Evolutionary conservation across 495 filamentous ascomycete species (phyloP), one percentile per base, ranked within the genome.

Genomic region (Podospora anserina): DNA sequence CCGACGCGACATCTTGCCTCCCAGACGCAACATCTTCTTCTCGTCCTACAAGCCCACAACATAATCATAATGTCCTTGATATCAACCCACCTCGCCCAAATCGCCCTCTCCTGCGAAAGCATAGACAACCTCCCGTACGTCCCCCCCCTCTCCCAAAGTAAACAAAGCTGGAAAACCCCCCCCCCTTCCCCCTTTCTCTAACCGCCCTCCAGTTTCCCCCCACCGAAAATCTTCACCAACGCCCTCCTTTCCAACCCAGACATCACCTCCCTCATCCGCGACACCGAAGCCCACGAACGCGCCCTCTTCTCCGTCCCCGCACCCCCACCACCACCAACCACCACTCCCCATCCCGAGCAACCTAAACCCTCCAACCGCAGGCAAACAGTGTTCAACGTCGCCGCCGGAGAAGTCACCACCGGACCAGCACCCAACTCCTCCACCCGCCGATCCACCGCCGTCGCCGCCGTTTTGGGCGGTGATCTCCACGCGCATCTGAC

Each of bases 171-270:
- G 34, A 16, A 13, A 23, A 0, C 15, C 44, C 53, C 59, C 27
- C 44, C 23, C 1, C 1, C 0, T 5, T 28, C 53, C 55, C 19
- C 44, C 28, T 28, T 32, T 32, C 30, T 32, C 30, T 32, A 32
- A 32, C 30, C 26, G 23, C 30, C 34, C 26, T 57, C 27, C 72
- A 94, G 92, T 20, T 99, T 99, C 72, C 92, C 92, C 27, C 86
- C 86, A 16, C 92, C 95, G n/a, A 96, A 92, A 73, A 92, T 94
- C 75, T 99, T 98, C 80, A 96, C 94, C 70, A 97, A 96, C 78
- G 92, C 95, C 44, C 86, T 98, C 56, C 87, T 98, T 62, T 88
- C 89, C 66, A 86, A 87, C 66, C 91, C 91, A 74, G 95, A 99
- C 77, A 97, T 99, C 72, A 97, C 96, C 11, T 86, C 92, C 13